Percentiles rank a stretch among this genome's conserved stretches.
Conservation (phyloP, 2,329 filamentous ascomycete species). For the Pseudogymnoascus sp. region DNA sequence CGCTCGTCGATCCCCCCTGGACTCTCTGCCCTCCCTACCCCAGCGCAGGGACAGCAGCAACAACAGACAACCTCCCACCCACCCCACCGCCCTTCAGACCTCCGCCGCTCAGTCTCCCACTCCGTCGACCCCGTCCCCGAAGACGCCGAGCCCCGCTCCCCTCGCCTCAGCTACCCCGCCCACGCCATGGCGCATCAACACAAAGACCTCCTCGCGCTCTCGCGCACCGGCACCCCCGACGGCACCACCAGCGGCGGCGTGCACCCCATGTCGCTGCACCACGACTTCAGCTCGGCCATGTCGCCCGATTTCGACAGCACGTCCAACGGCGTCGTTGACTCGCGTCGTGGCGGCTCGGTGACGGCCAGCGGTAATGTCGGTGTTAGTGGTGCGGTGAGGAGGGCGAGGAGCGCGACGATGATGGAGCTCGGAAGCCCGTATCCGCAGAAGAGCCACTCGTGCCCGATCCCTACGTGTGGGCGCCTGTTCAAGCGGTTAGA, state of each 20-base stretch:
- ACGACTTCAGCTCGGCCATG: conserved; percentile 63
- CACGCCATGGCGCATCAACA: conserved; percentile 62
- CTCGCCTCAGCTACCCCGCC: conserved; percentile 62
- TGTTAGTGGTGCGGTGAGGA: conserved; percentile 69
- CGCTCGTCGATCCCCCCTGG: conserved; percentile 86
- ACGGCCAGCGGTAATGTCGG: conserved; percentile 58
- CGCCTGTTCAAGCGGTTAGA: conserved; percentile 98
- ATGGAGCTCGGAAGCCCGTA: conserved; percentile 88
- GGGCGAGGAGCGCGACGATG: conserved; percentile 88
- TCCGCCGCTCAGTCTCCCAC: conserved; percentile 81
- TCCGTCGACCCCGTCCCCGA: conserved; percentile 78
- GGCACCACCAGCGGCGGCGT: background rate
- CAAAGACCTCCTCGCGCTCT: conserved; percentile 73
- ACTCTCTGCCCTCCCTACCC: conserved; percentile 59
- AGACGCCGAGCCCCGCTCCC: conserved; percentile 68
- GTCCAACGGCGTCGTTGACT: conserved; percentile 48
- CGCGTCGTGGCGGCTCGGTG: conserved; percentile 66
- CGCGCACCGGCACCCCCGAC: conserved; percentile 76
- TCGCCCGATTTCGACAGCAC: conserved; percentile 33
- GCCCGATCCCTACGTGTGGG: conserved; percentile 96
- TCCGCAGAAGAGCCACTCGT: conserved; percentile 95
- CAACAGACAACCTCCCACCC: conserved; percentile 31
- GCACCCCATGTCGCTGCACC: conserved; percentile 57
- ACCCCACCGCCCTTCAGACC: conserved; percentile 75
- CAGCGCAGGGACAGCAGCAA: conserved; percentile 42